A percentile compares a stretch with the other conserved stretches of the same genome.
Evolutionary conservation across 768 basidiomycete genomes (phyloP).

Genomic region (Lactarius evosmus): DNA sequence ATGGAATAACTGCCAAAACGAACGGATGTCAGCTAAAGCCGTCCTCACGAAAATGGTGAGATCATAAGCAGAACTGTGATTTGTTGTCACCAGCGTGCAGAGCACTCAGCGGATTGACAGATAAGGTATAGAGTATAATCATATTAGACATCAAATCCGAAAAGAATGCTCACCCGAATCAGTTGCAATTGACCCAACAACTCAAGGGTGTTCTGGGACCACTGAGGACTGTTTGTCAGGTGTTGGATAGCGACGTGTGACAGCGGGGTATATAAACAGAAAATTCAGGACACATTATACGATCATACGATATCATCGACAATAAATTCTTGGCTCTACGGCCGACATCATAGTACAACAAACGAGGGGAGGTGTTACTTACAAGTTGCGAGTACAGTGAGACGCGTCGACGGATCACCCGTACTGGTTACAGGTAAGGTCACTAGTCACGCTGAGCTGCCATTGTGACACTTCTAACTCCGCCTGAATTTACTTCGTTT

Average conservation of each 20-base stretch:
- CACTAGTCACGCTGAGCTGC: neutral
- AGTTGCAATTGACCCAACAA: slow-evolving; percentile 4
- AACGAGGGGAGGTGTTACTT: slow-evolving; percentile 21
- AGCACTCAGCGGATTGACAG: slow-evolving; percentile 55
- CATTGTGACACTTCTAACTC: slow-evolving; percentile 11
- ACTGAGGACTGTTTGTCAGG: neutral
- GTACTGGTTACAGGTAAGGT: neutral
- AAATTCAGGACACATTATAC: slow-evolving; percentile 47
- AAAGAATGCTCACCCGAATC: slow-evolving; percentile 15
- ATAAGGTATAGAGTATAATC: slow-evolving; percentile 41
- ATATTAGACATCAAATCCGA: slow-evolving; percentile 19
- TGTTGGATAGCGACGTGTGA: neutral
- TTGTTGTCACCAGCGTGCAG: slow-evolving; percentile 34
- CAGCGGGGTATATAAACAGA: slow-evolving; percentile 9
- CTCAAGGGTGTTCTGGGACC: slow-evolving; percentile 5
- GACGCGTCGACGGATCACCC: neutral
- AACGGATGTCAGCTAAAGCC: slow-evolving; percentile 7
- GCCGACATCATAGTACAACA: slow-evolving; percentile 45
- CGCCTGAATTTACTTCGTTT: slow-evolving; percentile 18
- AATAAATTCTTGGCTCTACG: slow-evolving; percentile 61
- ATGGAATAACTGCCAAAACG: slow-evolving; percentile 39
- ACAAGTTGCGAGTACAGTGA: neutral
- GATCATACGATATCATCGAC: slow-evolving; percentile 54
- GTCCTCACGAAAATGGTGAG: neutral
- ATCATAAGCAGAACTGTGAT: slow-evolving; percentile 31